phyloP scores from a whole-genome alignment of 192 early-diverging fungal genomes.

The Coemansia sp. region DNA sequence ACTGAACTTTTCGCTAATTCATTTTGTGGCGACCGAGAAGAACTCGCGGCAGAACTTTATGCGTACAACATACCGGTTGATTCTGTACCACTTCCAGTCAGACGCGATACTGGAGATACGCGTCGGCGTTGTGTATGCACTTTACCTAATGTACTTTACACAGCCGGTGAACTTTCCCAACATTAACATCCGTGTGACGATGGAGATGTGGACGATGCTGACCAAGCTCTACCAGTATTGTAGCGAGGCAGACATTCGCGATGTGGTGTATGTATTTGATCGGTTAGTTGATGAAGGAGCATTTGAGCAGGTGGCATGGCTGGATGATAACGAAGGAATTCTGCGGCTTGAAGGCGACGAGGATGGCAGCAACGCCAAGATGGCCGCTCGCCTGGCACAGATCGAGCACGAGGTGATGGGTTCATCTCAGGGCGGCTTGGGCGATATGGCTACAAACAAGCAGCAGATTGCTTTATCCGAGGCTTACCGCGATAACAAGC shows the following conservation, averaged over 20 bases:
- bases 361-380: constrained; percentile 28
- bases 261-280: constrained; percentile 52
- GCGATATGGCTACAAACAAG: constrained; percentile 43
- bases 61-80: constrained; percentile 54
- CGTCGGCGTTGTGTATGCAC: constrained; percentile 55
- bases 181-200: constrained; percentile 51
- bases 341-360: constrained; percentile 48
- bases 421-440: constrained; percentile 43
- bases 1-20: constrained; percentile 58
- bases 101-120: constrained; percentile 50
- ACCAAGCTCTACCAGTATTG: constrained; percentile 54
- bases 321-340: constrained; percentile 49
- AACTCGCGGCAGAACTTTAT: constrained; percentile 58
- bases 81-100: constrained; percentile 45
- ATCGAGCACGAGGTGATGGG: constrained; percentile 55
- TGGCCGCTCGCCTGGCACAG: constrained; percentile 30
- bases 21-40: constrained; percentile 61
- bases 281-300: constrained; percentile 43
- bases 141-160: constrained; percentile 60
- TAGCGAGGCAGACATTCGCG: constrained; percentile 40
- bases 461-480: constrained; percentile 37
- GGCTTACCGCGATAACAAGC: constrained; percentile 39
- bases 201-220: constrained; percentile 51
- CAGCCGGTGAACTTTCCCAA: constrained; percentile 58
- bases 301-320: constrained; percentile 57